These are phyloP conservation scores for Saturnispora sekii DNA, from an alignment of 805 yeast species.

Conservation along the genomic window DNA sequence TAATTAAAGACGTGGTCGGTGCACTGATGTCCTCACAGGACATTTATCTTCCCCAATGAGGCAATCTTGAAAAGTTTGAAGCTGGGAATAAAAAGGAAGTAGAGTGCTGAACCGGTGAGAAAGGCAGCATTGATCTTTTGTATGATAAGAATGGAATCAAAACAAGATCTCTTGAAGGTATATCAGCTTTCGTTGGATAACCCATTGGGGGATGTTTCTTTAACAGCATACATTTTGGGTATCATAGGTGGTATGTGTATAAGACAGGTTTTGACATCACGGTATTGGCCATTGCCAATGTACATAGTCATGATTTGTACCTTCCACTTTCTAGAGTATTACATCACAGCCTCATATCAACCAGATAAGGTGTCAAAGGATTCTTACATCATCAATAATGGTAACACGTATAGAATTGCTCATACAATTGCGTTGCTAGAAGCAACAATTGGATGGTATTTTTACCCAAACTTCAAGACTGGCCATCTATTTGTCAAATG, in stretches of 20 bases:
- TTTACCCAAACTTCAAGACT: constrained; percentile 34
- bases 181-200: constrained; percentile 18
- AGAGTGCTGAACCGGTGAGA: too few relatives aligned
- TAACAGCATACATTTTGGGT: constrained; percentile 39
- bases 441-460: constrained; percentile 31
- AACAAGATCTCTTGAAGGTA: background rate
- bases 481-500: constrained; percentile 16
- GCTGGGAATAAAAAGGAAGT: too few relatives aligned
- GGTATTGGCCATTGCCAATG: constrained; percentile 25
- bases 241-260: constrained; percentile 31
- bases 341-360: constrained; percentile 69
- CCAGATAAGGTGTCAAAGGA: constrained; percentile 55
- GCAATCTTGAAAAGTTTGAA: too few relatives aligned
- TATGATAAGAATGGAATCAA: background rate
- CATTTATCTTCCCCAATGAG: too few relatives aligned
- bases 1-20: too few relatives aligned
- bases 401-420: constrained; percentile 46
- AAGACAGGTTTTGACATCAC: constrained; percentile 21
- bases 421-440: constrained; percentile 48
- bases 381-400: constrained; percentile 61
- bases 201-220: constrained; percentile 33
- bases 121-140: too few relatives aligned
- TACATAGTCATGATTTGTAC: constrained; percentile 44
- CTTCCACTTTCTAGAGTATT: constrained; percentile 80
- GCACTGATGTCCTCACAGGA: too few relatives aligned